phyloP scores from a whole-genome alignment of 2,329 filamentous ascomycete species.

The Verticillium albo-atrum region DNA sequence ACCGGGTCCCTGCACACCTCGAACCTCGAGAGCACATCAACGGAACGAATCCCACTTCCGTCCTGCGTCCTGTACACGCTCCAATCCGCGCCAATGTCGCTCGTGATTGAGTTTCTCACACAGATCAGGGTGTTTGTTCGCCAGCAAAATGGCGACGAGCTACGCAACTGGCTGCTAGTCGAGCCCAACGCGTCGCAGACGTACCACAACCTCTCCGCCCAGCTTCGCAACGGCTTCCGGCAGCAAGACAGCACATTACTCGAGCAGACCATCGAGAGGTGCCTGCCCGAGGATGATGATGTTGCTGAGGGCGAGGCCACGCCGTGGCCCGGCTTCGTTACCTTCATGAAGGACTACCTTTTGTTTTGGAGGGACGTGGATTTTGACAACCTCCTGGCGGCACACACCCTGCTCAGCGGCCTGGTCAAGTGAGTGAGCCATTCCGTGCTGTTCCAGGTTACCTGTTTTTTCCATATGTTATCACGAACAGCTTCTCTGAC shows the following conservation, averaged over 20 bases:
- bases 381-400: constrained; percentile 67
- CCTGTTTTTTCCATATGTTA: too few species aligned
- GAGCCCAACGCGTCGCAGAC: constrained; percentile 65
- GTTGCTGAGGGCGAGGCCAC: constrained; percentile 59
- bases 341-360: constrained; percentile 78
- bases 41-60: background rate
- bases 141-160: constrained; percentile 56
- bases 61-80: background rate
- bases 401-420: constrained; percentile 69
- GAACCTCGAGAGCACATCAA: background rate
- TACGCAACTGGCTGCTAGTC: constrained; percentile 69
- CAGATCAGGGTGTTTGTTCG: constrained; percentile 60
- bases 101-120: constrained; percentile 63
- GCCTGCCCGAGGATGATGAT: constrained; percentile 61
- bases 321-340: constrained; percentile 71
- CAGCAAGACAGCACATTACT: constrained; percentile 45
- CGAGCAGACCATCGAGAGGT: constrained; percentile 57
- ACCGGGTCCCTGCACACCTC: too few species aligned
- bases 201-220: constrained; percentile 63
- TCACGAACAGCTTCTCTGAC: background rate
- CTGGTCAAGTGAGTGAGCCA: constrained; percentile 63
- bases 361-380: constrained; percentile 77
- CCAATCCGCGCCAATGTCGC: constrained; percentile 41
- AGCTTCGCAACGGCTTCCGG: constrained; percentile 60
- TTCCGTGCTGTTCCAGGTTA: background rate